phyloP scores from a whole-genome alignment of 768 basidiomycete species.

The Naganishia onofrii region DNA sequence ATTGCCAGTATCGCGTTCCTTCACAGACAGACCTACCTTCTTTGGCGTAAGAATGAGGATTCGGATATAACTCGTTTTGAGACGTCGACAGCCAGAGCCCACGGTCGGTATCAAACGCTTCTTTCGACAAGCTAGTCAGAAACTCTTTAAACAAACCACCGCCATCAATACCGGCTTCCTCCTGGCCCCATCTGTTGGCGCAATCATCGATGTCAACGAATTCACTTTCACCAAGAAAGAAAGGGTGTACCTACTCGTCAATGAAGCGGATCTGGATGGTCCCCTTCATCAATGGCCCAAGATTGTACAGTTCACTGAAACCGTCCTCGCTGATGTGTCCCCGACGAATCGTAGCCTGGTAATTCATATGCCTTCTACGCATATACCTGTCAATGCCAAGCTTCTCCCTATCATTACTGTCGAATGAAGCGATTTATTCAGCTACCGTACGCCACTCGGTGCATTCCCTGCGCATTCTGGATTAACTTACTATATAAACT shows the following conservation, averaged over 20 bases:
- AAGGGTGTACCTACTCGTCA: constrained; percentile 64
- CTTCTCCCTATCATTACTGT: constrained; percentile 58
- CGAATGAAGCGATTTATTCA: not conserved
- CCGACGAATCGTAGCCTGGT: constrained; percentile 62
- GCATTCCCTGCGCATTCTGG: not conserved
- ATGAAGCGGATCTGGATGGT: constrained; percentile 85
- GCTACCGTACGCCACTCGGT: not conserved
- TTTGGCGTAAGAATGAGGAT: constrained; percentile 84
- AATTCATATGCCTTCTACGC: constrained; percentile 52
- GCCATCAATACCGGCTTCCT: constrained; percentile 81
- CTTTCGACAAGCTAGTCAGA: constrained; percentile 83
- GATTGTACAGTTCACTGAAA: constrained; percentile 68
- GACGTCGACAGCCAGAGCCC: constrained; percentile 89
- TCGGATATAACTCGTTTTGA: constrained; percentile 92
- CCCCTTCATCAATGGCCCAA: constrained; percentile 74
- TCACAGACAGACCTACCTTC: constrained; percentile 62
- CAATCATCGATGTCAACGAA: constrained; percentile 12
- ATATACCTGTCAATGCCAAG: constrained; percentile 47
- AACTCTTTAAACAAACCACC: constrained; percentile 99
- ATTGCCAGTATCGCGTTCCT: not conserved
- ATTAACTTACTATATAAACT: constrained; percentile 61
- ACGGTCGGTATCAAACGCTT: constrained; percentile 90
- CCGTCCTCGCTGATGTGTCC: constrained; percentile 82
- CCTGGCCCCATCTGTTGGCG: constrained; percentile 42
- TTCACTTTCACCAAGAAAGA: not conserved